Evolutionary conservation across 805 yeast genomes (phyloP), one percentile per base, ranked within the genome.

Genomic region (Myxozyma sirexii): DNA sequence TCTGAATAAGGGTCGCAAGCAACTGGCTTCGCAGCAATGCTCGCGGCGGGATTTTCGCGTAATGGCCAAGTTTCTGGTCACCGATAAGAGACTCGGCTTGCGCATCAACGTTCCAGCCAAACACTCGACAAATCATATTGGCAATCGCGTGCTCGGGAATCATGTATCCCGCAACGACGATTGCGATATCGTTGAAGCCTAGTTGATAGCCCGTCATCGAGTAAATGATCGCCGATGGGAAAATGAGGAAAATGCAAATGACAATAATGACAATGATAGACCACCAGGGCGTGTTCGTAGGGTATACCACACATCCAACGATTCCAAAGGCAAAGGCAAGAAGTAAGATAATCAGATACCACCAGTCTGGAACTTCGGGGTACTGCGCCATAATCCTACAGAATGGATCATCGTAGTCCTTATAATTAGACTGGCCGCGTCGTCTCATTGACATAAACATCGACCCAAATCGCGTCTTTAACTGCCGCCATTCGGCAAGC

Each of bases 11-110:
- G 10, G 83, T 77, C 10, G 82, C 80, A 4, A 73, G 59, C 41
- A 80, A 66, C 70, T 80, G 85, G 23, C 77, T 84, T 49, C 77
- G 70, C 72, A 86, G 84, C 63, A 84, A 74, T 0, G 83, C 76
- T 60, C 84, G 76, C 1, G 89, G 90, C 0, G 87, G 83, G 23
- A 86, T 74, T 67, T 84, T 84, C 68, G 84, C 71, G 69, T 86
- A 86, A 60, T 86, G 88, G 1, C 82, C 88, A 69, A 83, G 69
- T 67, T 86, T 86, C 78, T 82, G 80, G 67, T 83, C 86, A 7
- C 79, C 75, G 37, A 82, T 75, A 68, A 79, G 83, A 56, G 78
- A 75, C 44, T 82, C 76, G 0, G 87, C 87, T 67, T 84, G 87
- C 12, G 70, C 70, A 53, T 80, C 79, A 41, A 84, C 77, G 65